Percentiles rank a stretch among this genome's conserved stretches.
These are phyloP conservation scores for Amaranthus tricolor DNA, from an alignment of 179 eudicot genomes.

Conservation along the genomic window DNA sequence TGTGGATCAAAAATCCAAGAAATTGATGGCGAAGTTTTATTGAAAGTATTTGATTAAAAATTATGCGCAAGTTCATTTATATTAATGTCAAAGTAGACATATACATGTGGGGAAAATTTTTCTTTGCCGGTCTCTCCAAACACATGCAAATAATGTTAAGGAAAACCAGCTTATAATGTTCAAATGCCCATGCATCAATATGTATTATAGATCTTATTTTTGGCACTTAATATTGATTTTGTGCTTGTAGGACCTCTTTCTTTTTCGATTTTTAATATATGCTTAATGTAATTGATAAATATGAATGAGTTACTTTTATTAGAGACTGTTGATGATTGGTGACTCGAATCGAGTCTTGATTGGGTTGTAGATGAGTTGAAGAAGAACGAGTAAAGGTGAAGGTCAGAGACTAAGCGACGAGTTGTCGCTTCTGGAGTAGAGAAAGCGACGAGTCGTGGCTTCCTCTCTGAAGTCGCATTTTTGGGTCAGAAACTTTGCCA, in stretches of 20 bases:
- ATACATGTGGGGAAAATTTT: slow-evolving; percentile 14
- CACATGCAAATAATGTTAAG: slow-evolving; percentile 2
- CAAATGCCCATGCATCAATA: slow-evolving; percentile 10
- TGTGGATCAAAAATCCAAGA: background rate
- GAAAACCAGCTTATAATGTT: background rate
- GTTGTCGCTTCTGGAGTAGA: too few relatives aligned
- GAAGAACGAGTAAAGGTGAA: too few relatives aligned
- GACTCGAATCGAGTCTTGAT: too few relatives aligned
- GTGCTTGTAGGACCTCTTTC: slow-evolving; percentile 11
- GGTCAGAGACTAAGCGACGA: too few relatives aligned
- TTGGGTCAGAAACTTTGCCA: too few relatives aligned
- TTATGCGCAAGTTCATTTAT: background rate
- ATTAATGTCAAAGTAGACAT: slow-evolving; percentile 12
- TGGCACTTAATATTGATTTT: background rate
- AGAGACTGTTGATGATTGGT: too few relatives aligned
- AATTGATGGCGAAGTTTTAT: background rate
- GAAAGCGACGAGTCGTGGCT: too few relatives aligned
- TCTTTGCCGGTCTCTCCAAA: slow-evolving; percentile 10
- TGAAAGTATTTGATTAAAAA: background rate
- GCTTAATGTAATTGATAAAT: too few relatives aligned
- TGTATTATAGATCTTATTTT: background rate
- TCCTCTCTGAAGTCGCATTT: too few relatives aligned
- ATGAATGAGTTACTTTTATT: too few relatives aligned
- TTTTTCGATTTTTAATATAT: too few relatives aligned
- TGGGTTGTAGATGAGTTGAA: too few relatives aligned